These are phyloP conservation scores for Amanita fuliginea DNA, from an alignment of 768 basidiomycete genomes.

Conservation along the genomic window DNA sequence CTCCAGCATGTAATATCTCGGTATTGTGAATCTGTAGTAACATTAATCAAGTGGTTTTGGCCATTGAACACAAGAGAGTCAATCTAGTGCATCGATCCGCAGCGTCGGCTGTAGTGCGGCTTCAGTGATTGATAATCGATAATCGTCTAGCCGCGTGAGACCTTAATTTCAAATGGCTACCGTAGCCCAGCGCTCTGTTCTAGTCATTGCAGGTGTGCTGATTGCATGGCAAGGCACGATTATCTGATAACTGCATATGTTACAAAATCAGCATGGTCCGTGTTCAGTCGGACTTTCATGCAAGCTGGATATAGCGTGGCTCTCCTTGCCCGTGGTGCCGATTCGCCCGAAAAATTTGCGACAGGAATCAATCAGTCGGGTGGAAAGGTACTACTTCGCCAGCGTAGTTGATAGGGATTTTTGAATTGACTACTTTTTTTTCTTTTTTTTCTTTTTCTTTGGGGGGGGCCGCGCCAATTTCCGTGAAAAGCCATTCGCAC, in stretches of 20 bases:
- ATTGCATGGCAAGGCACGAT: conserved; percentile 17
- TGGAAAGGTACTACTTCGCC: conserved; percentile 40
- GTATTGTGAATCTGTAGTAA: no score
- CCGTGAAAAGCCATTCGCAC: conserved; percentile 38
- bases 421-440: neutral
- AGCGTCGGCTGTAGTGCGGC: neutral
- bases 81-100: no score
- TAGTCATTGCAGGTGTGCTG: conserved; percentile 48
- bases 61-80: no score
- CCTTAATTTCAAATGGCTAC: conserved; percentile 13
- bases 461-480: conserved; percentile 54
- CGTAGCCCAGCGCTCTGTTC: conserved; percentile 31
- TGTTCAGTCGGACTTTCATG: conserved; percentile 47
- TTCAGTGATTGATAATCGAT: neutral
- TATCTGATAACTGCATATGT: neutral
- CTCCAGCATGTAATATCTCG: no score
- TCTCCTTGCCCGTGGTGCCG: conserved; percentile 47
- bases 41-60: no score
- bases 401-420: neutral
- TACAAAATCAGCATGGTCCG: conserved; percentile 1
- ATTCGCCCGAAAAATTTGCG: conserved; percentile 40
- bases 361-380: conserved; percentile 43
- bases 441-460: no score
- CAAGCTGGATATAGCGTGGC: conserved; percentile 59
- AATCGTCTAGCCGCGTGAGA: neutral